Conservation (phyloP, 177 flowering plant genomes). For the Vitis hybrid region DNA sequence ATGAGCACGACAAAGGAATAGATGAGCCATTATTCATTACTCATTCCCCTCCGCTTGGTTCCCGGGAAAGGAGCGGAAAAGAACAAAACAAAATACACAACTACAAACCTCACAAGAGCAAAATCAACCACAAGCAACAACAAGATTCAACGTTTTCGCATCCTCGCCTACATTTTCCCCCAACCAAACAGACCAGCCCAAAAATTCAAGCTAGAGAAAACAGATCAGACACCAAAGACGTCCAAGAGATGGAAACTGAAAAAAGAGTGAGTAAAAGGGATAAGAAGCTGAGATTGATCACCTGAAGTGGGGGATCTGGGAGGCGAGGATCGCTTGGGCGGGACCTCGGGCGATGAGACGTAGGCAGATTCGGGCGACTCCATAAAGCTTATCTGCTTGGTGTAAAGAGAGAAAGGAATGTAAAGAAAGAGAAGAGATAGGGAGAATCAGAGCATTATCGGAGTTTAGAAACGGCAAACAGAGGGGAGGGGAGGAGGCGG, state of each 20-base stretch:
- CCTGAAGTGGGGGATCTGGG: slow-evolving; percentile 36
- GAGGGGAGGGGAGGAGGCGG: no score
- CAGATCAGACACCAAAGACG: slow-evolving; percentile 17
- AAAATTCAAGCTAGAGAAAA: background rate
- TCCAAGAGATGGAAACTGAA: background rate
- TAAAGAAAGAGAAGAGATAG: background rate
- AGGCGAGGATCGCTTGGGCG: slow-evolving; percentile 25
- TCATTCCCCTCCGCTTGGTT: background rate
- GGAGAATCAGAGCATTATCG: no score
- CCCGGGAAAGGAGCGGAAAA: background rate
- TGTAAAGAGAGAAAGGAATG: background rate
- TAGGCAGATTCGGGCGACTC: slow-evolving; percentile 45
- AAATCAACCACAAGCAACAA: no score
- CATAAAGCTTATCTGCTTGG: slow-evolving; percentile 14
- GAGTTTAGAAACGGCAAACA: no score
- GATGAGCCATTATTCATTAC: background rate
- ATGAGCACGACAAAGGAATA: background rate
- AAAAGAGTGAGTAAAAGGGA: background rate
- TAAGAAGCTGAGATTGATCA: background rate
- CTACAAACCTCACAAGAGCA: no score
- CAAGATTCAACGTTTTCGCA: no score
- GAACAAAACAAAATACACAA: background rate
- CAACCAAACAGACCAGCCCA: background rate
- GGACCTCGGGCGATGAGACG: slow-evolving; percentile 41
- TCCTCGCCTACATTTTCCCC: no score